phyloP scores from a whole-genome alignment of 176 grass and related monocot genomes.

The Melocanna baccifera region DNA sequence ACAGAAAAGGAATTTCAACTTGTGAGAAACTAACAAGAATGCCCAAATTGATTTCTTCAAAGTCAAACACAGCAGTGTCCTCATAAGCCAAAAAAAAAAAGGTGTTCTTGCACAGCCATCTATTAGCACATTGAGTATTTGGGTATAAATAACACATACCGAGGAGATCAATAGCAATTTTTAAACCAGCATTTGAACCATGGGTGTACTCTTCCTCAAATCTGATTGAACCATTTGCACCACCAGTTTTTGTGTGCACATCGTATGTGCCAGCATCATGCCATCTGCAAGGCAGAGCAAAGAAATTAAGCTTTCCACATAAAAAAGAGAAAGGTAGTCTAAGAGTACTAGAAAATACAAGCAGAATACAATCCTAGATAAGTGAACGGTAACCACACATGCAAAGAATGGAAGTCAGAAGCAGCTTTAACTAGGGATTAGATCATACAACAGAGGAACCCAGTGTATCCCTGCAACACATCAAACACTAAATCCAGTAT shows the following conservation, averaged over 20 bases:
- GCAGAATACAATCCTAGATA: neutral
- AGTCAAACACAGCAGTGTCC: neutral
- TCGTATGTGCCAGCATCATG: slow-evolving; percentile 98
- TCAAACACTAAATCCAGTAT: neutral
- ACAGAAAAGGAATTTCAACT: neutral
- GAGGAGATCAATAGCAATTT: slow-evolving; percentile 94
- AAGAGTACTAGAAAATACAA: neutral
- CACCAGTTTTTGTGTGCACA: slow-evolving; percentile 76
- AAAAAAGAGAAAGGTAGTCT: neutral
- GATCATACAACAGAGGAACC: neutral
- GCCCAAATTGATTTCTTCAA: neutral
- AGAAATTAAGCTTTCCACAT: neutral
- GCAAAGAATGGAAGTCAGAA: neutral
- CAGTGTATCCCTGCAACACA: neutral
- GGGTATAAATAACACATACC: slow-evolving; percentile 49
- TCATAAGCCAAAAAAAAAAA: neutral
- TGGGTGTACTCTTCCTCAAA: slow-evolving; percentile 75
- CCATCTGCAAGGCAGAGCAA: slow-evolving; percentile 63
- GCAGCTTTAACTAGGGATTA: neutral
- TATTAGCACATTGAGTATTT: neutral
- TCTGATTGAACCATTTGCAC: slow-evolving; percentile 95
- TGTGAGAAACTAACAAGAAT: neutral
- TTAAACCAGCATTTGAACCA: slow-evolving; percentile 94
- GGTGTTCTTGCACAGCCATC: neutral
- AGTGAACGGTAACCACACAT: neutral